phyloP scores from a whole-genome alignment of 495 filamentous ascomycete genomes.

The Penicillium roqueforti region DNA sequence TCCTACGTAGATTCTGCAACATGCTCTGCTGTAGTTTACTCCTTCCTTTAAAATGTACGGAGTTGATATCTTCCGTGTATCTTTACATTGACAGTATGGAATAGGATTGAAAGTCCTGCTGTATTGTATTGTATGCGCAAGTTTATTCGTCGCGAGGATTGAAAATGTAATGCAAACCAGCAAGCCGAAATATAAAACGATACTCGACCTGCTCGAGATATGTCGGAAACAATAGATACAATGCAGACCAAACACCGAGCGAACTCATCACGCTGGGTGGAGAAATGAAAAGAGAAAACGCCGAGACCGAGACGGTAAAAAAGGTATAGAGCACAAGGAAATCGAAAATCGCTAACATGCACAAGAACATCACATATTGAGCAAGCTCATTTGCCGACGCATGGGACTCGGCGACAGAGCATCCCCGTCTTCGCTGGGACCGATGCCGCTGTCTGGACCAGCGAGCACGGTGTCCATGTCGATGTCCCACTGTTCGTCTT shows the following conservation, averaged over 20 bases:
- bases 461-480: conserved; percentile 67
- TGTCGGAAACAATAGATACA: background rate
- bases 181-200: too few relatives aligned
- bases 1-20: background rate
- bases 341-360: background rate
- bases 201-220: background rate
- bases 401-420: conserved; percentile 57
- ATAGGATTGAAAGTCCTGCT: too few relatives aligned
- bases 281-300: background rate
- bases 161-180: too few relatives aligned
- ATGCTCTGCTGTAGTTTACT: too few relatives aligned
- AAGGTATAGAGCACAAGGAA: conserved; percentile 9
- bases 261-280: background rate
- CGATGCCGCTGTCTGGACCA: conserved; percentile 48
- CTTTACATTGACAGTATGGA: too few relatives aligned
- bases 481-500: conserved; percentile 63
- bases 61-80: too few relatives aligned
- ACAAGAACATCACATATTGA: conserved; percentile 36
- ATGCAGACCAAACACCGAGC: conserved; percentile 7
- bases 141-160: too few relatives aligned
- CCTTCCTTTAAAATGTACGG: too few relatives aligned
- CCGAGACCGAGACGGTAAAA: background rate
- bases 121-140: too few relatives aligned
- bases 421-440: conserved; percentile 60
- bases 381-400: conserved; percentile 63